phyloP scores from a whole-genome alignment of 2,329 filamentous ascomycete species.

The Lachnellula cervina region DNA sequence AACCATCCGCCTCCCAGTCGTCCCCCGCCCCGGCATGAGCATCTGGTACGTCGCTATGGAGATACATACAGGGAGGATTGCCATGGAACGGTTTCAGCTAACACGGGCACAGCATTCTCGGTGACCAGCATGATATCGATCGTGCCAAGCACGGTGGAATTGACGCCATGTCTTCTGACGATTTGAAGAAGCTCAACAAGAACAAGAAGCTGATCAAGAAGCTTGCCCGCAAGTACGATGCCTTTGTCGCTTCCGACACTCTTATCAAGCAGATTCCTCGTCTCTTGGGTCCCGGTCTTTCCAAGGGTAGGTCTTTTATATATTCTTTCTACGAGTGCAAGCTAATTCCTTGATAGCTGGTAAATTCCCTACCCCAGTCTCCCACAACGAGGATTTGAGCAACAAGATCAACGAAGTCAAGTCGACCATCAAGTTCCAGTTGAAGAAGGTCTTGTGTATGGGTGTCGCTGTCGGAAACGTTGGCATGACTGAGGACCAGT shows the following conservation, averaged over 20 bases:
- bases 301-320: constrained; percentile 66
- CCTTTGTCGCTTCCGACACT: constrained; percentile 93
- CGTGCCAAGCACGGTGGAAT: constrained; percentile 99
- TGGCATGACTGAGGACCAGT: constrained; percentile 91
- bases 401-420: constrained; percentile 99
- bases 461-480: constrained; percentile 99
- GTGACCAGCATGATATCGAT: constrained; percentile 98
- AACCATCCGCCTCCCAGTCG: constrained; percentile 89
- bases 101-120: constrained; percentile 59
- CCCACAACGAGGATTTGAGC: constrained; percentile 88
- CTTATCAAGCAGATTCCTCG: constrained; percentile 99
- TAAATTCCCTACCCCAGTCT: constrained; percentile 99
- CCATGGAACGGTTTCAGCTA: constrained; percentile 21
- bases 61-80: not conserved
- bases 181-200: constrained; percentile 99
- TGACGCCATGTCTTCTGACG: constrained; percentile 96
- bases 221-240: constrained; percentile 99
- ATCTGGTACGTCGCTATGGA: constrained; percentile 57
- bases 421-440: constrained; percentile 99
- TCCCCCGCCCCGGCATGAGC: constrained; percentile 87
- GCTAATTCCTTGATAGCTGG: constrained; percentile 59
- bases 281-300: constrained; percentile 98
- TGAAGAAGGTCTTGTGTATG: constrained; percentile 99
- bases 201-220: constrained; percentile 99
- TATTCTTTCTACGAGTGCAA: not conserved